phyloP scores from a whole-genome alignment of 345 rosid species.

The Arabis alpina region DNA sequence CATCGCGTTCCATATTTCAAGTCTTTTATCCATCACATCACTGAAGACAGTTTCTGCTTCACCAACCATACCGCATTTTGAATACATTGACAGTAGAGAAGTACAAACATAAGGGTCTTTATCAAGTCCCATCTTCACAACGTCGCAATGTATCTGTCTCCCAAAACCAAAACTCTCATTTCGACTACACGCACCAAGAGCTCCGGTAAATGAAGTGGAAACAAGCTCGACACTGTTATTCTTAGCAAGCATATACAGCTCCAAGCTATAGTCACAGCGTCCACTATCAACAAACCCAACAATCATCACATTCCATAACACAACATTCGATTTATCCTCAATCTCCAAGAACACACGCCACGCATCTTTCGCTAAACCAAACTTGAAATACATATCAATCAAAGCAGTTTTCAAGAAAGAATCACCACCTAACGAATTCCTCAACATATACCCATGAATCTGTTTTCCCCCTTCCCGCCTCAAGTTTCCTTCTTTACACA shows the following conservation, averaged over 20 bases:
- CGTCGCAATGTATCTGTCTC: slow-evolving; percentile 67
- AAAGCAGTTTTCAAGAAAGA: slow-evolving; percentile 65
- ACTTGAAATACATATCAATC: slow-evolving; percentile 58
- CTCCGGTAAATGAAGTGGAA: slow-evolving; percentile 58
- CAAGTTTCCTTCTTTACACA: slow-evolving; percentile 45
- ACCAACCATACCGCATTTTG: slow-evolving; percentile 57
- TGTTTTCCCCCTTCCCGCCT: slow-evolving; percentile 53
- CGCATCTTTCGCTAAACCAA: slow-evolving; percentile 50
- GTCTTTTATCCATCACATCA: slow-evolving; percentile 47
- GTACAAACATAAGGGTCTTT: slow-evolving; percentile 60
- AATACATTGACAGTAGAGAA: slow-evolving; percentile 74
- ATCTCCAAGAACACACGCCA: slow-evolving; percentile 52
- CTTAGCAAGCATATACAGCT: slow-evolving; percentile 57
- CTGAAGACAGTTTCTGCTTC: slow-evolving; percentile 59
- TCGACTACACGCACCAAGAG: slow-evolving; percentile 58
- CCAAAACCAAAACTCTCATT: slow-evolving; percentile 58
- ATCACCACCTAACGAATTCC: slow-evolving; percentile 53
- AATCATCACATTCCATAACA: slow-evolving; percentile 85
- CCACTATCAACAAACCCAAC: slow-evolving; percentile 60
- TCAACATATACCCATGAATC: slow-evolving; percentile 64
- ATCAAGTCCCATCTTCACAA: slow-evolving; percentile 64
- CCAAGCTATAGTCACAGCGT: slow-evolving; percentile 61
- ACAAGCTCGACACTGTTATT: slow-evolving; percentile 51
- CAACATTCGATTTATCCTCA: slow-evolving; percentile 60
- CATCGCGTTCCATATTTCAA: slow-evolving; percentile 78